Evolutionary conservation across 345 rosid genomes (phyloP).

Genomic region (rapeseed (Brassica napus)): DNA sequence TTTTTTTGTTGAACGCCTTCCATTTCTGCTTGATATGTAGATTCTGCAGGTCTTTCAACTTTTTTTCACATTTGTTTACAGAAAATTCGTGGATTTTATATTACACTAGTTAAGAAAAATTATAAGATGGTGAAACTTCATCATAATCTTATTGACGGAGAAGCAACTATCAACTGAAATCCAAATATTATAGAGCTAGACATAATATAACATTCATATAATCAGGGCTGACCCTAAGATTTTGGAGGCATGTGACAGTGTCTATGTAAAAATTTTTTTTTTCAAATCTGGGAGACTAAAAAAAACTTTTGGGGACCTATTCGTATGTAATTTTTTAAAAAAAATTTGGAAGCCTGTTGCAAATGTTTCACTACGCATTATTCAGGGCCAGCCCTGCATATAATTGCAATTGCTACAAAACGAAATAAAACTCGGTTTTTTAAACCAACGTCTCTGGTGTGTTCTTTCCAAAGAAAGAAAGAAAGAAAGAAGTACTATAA

Average conservation of each 20-base stretch:
- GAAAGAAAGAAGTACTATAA: not conserved
- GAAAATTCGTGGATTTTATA: not conserved
- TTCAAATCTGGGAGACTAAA: too few relatives aligned
- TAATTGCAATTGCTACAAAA: not conserved
- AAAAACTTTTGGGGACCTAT: too few relatives aligned
- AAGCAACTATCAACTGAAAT: not conserved
- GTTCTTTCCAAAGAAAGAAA: too few relatives aligned
- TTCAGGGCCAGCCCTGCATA: too few relatives aligned
- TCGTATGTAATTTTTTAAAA: too few relatives aligned
- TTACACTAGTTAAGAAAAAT: not conserved
- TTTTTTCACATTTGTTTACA: not conserved
- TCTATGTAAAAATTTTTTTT: too few relatives aligned
- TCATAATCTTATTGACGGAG: not conserved
- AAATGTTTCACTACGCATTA: too few relatives aligned
- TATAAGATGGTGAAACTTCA: not conserved
- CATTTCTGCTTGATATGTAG: not conserved
- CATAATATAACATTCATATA: not conserved
- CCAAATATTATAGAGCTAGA: not conserved
- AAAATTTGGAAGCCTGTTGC: too few relatives aligned
- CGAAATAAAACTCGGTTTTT: not conserved
- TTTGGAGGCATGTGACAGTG: too few relatives aligned
- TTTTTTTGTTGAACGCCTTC: too few relatives aligned
- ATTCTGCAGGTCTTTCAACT: not conserved
- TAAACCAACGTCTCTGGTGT: not conserved
- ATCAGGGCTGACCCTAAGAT: too few relatives aligned